Evolutionary conservation across 2,329 filamentous ascomycete genomes (phyloP).

Genomic region (Phialocephala subalpina): DNA sequence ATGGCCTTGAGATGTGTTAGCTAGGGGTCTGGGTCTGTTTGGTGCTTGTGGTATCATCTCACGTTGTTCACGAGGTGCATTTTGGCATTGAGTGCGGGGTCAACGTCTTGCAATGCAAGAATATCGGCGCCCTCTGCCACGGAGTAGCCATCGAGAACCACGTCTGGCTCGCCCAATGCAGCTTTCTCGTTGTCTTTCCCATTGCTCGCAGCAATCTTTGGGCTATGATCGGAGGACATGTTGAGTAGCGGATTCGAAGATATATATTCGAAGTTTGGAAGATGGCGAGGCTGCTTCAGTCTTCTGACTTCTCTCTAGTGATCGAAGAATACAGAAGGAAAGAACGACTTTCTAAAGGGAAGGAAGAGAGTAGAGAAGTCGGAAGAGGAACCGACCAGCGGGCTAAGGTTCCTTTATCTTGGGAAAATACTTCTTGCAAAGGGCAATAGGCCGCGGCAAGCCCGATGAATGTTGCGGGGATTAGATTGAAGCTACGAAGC

Average conservation of each 20-base stretch:
- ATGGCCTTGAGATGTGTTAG: conserved; percentile 48
- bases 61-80: conserved; percentile 76
- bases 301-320: neutral
- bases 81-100: conserved; percentile 69
- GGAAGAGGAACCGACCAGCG: no score
- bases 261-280: neutral
- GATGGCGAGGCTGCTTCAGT: neutral
- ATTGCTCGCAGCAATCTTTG: conserved; percentile 12
- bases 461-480: conserved; percentile 6
- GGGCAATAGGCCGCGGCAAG: conserved; percentile 2
- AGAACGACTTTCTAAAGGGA: neutral
- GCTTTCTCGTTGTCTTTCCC: conserved; percentile 26
- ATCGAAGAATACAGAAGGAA: neutral
- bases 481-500: neutral
- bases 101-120: conserved; percentile 62
- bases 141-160: conserved; percentile 19
- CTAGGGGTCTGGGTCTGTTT: neutral
- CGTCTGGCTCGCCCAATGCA: conserved; percentile 20
- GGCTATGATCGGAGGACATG: conserved; percentile 13
- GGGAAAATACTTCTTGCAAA: neutral
- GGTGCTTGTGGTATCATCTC: conserved; percentile 38
- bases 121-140: conserved; percentile 52
- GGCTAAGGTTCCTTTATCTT: conserved; percentile 15
- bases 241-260: neutral
- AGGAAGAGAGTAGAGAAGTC: no score